phyloP scores from a whole-genome alignment of 2,329 filamentous ascomycete genomes.

The Aspergillus chevalieri region DNA sequence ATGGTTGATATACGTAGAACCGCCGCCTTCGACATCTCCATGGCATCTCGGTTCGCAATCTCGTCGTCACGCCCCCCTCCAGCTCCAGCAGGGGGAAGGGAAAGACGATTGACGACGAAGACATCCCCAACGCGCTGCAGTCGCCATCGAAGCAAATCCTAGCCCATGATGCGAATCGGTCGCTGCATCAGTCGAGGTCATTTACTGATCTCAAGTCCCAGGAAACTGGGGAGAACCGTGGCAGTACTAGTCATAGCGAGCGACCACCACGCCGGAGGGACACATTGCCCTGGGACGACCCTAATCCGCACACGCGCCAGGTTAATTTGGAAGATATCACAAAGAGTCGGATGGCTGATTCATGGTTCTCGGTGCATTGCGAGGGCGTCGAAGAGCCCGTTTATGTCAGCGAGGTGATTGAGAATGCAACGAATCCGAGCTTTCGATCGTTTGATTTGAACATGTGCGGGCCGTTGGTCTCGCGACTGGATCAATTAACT shows the following conservation, averaged over 20 bases:
- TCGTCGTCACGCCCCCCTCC: slow-evolving; percentile 57
- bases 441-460: slow-evolving; percentile 79
- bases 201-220: slow-evolving; percentile 47
- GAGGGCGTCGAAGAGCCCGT: slow-evolving; percentile 62
- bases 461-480: slow-evolving; percentile 55
- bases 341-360: slow-evolving; percentile 69
- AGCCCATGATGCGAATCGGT: slow-evolving; percentile 44
- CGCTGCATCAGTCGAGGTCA: slow-evolving; percentile 53
- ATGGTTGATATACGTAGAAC: slow-evolving; percentile 52
- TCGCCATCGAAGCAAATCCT: slow-evolving; percentile 67
- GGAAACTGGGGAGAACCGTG: slow-evolving; percentile 9
- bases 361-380: slow-evolving; percentile 80
- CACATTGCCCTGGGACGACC: slow-evolving; percentile 58
- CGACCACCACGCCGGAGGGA: slow-evolving; percentile 41
- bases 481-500: slow-evolving; percentile 58
- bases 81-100: slow-evolving; percentile 44
- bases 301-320: slow-evolving; percentile 58
- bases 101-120: slow-evolving; percentile 70
- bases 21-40: slow-evolving; percentile 82
- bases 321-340: slow-evolving; percentile 69
- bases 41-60: slow-evolving; percentile 79
- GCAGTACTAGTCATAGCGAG: slow-evolving; percentile 11
- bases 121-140: slow-evolving; percentile 59
- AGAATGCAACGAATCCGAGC: slow-evolving; percentile 81
- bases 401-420: slow-evolving; percentile 80